These are phyloP conservation scores for Meyerozyma sp. DNA, from an alignment of 1,139 yeast genomes.

Conservation along the genomic window DNA sequence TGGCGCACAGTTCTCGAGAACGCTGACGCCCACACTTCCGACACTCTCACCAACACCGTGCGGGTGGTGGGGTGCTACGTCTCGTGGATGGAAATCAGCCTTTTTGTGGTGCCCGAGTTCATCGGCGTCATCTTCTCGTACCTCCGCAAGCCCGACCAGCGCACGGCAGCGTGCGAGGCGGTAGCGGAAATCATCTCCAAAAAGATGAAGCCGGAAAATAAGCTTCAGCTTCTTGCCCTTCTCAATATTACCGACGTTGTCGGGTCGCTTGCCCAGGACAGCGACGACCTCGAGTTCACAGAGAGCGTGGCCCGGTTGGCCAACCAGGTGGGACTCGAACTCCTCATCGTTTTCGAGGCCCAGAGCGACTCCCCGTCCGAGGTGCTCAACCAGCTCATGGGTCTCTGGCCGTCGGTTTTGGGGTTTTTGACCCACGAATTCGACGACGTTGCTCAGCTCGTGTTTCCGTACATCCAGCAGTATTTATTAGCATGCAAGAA, in stretches of 20 bases:
- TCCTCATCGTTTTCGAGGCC: constrained; percentile 57
- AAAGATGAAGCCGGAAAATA: constrained; percentile 88
- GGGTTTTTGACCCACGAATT: constrained; percentile 73
- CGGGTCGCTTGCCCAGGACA: constrained; percentile 31
- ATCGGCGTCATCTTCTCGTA: constrained; percentile 60
- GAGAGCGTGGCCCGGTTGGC: constrained; percentile 73
- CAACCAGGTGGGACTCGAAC: constrained; percentile 72
- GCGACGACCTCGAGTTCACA: constrained; percentile 58
- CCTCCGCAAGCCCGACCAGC: constrained; percentile 41
- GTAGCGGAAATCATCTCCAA: constrained; percentile 79
- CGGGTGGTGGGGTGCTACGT: constrained; percentile 79
- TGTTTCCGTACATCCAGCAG: constrained; percentile 73
- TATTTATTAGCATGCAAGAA: constrained; percentile 70
- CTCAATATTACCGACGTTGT: constrained; percentile 61
- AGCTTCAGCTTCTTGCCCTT: constrained; percentile 67
- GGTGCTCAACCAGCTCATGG: constrained; percentile 24
- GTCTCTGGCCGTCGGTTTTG: constrained; percentile 67
- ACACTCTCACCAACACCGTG: constrained; percentile 55
- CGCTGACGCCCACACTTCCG: constrained; percentile 25
- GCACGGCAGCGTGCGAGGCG: constrained; percentile 65
- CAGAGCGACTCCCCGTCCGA: constrained; percentile 44
- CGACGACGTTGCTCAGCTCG: constrained; percentile 83
- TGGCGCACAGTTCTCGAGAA: constrained; percentile 61
- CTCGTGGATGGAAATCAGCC: constrained; percentile 89
- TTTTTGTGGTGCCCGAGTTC: constrained; percentile 66